phyloP scores from a whole-genome alignment of 768 basidiomycete genomes.

The Guyanaporus albipodus region DNA sequence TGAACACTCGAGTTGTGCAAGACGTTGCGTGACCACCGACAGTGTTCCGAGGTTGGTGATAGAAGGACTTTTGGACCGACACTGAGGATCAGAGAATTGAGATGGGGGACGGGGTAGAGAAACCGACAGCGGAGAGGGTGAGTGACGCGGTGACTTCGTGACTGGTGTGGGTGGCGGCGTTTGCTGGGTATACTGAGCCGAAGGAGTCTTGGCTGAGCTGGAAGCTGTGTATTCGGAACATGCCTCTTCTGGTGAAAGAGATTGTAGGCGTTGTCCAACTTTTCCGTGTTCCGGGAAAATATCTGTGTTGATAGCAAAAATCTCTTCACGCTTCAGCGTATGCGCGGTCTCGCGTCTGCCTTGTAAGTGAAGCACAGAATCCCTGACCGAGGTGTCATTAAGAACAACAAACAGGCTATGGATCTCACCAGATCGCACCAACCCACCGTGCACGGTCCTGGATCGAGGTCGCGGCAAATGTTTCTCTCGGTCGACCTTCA shows the following conservation, averaged over 20 bases:
- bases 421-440: conserved; percentile 63
- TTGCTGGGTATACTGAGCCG: neutral
- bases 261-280: neutral
- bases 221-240: conserved; percentile 28
- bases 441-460: conserved; percentile 71
- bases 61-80: conserved; percentile 49
- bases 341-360: conserved; percentile 12
- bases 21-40: conserved; percentile 64
- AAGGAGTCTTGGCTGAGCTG: conserved; percentile 15
- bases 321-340: neutral
- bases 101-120: conserved; percentile 25
- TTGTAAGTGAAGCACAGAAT: conserved; percentile 46
- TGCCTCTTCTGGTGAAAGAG: conserved; percentile 16
- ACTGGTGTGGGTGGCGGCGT: conserved; percentile 25
- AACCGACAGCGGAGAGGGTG: conserved; percentile 18
- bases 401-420: neutral
- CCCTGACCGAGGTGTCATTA: conserved; percentile 39
- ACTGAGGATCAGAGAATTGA: conserved; percentile 23
- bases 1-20: conserved; percentile 52
- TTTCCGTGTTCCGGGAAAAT: neutral
- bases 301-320: conserved; percentile 18
- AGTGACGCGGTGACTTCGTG: conserved; percentile 22
- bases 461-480: conserved; percentile 58
- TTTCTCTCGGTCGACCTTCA: conserved; percentile 47
- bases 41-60: conserved; percentile 56